Evolutionary conservation across 106 monocot genomes (phyloP).

Genomic region (Dendrobium officinale): DNA sequence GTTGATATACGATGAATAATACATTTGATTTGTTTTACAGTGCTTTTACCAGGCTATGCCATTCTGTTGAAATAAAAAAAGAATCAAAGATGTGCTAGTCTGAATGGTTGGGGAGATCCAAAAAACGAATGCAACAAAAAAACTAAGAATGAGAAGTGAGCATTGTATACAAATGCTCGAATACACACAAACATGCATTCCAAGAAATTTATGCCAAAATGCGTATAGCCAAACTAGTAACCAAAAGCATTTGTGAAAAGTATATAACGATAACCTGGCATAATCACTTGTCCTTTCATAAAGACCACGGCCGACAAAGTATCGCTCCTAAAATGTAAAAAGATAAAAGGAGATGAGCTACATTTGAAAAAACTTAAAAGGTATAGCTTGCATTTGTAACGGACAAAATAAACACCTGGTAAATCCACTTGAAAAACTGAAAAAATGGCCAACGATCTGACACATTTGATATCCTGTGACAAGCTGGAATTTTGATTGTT

Average conservation of each 20-base stretch:
- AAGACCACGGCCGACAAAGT: constrained; percentile 94
- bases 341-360: neutral
- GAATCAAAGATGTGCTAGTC: neutral
- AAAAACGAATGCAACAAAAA: neutral
- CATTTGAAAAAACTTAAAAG: neutral
- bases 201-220: neutral
- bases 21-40: neutral
- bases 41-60: neutral
- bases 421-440: constrained; percentile 99
- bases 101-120: neutral
- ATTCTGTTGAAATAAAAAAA: neutral
- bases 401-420: constrained; percentile 39
- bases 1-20: no score
- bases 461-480: constrained; percentile 55
- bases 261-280: constrained; percentile 40
- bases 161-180: neutral
- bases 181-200: neutral
- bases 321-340: constrained; percentile 56
- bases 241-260: neutral
- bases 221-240: neutral
- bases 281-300: constrained; percentile 86
- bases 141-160: neutral
- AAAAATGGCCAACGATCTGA: constrained; percentile 83
- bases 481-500: constrained; percentile 79
- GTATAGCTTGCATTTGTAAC: neutral